Base-by-base conservation (phyloP, 2,329 filamentous ascomycete species). In the Ilyonectria sp. region DNA sequence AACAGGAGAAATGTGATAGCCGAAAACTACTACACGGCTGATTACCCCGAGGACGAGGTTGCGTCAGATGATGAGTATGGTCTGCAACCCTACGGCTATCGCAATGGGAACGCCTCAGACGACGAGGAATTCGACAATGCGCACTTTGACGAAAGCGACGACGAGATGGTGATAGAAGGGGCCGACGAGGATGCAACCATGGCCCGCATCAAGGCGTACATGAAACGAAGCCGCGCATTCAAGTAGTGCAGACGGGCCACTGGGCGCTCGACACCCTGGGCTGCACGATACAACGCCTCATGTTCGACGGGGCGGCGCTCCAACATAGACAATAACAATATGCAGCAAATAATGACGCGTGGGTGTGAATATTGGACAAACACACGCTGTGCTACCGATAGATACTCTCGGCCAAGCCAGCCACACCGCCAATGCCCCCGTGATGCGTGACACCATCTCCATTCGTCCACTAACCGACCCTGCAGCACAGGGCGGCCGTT, bases 1-100 rank as follows among this genome's bases (percentile, higher is more conserved):
- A 63, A 71, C 57, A 62, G 63, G 63, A 52, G 69, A 68, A 33
- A 43, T 11, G 50, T 23, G 10, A 17, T 67, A 91, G 91, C 93
- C 40, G 93, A 95, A 77, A 92, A 94, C 74, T 91, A 94, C 79
- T 94, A 94, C 76, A 90, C 90, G 4, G 91, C 92, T 60, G 93
- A 95, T 77, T 95, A 95, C 72, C 93, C 93, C 0, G 93, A 95
- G 69, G 92, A 95, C 60, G 93, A 95, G 77, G 86, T 94, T 15
- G 91, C 89, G 50, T 91, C 89, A 17, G 92, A 94, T 72, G 82
- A 84, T 59, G 82, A 84, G 65, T 83, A 85, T 68, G 87, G 84
- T 49, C 82, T 84, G 10, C 85, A 89, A 61, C 78, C 88, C 1
- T 91, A 91, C 75, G 79, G 82, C 37, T 90, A 86, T 74, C 83